phyloP scores from a whole-genome alignment of 306 rosid species.

The Vachellia pachyceras region DNA sequence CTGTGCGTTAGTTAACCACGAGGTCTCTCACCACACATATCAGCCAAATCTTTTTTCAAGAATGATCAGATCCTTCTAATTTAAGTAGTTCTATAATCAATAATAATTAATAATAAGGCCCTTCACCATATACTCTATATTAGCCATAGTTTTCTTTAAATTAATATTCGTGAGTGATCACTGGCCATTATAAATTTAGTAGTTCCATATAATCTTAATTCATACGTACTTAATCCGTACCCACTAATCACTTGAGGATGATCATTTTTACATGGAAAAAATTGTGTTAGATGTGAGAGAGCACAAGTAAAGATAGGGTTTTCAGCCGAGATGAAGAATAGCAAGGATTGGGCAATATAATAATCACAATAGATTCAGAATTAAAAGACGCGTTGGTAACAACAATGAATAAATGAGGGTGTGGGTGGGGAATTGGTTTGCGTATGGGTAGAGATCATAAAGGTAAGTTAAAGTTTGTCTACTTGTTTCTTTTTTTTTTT shows the following conservation, averaged over 20 bases:
- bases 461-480: slow-evolving; percentile 27
- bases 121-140: not conserved
- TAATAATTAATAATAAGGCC: not conserved
- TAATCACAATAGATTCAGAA: slow-evolving; percentile 45
- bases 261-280: slow-evolving; percentile 1
- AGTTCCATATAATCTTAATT: not conserved
- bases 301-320: slow-evolving; percentile 29
- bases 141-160: not conserved
- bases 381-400: slow-evolving; percentile 69
- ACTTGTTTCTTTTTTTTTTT: slow-evolving; percentile 30
- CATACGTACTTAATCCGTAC: not conserved
- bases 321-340: slow-evolving; percentile 5
- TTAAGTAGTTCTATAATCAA: not conserved
- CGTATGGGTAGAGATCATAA: slow-evolving; percentile 47
- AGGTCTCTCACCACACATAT: not conserved
- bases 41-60: not conserved
- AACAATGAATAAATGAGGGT: slow-evolving; percentile 51
- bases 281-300: not conserved
- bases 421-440: slow-evolving; percentile 44
- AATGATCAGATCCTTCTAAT: not conserved
- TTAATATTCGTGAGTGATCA: not conserved
- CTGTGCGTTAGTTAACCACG: not conserved
- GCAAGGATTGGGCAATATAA: slow-evolving; percentile 42
- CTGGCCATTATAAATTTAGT: too few species aligned
- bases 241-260: not conserved